Percentiles rank a stretch among this genome's conserved stretches.
These are phyloP conservation scores for Colletotrichum sp. DNA, from an alignment of 2,329 filamentous ascomycete genomes.

Conservation along the genomic window DNA sequence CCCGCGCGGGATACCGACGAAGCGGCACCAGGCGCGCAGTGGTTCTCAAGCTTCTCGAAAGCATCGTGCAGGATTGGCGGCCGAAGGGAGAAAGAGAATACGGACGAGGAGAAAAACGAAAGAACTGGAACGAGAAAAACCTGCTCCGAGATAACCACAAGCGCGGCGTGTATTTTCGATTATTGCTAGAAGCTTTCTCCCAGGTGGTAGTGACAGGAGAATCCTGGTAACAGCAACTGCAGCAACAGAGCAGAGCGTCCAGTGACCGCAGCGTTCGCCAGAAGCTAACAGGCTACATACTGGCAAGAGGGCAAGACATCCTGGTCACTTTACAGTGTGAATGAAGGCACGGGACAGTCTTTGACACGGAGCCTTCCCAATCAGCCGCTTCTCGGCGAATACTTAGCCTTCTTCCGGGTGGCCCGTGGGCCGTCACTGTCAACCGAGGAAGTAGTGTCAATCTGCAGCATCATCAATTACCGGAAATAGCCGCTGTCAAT, in stretches of 20 bases:
- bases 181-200: neutral
- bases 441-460: neutral
- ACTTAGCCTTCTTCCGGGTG: neutral
- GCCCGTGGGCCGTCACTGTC: neutral
- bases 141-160: neutral
- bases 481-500: neutral
- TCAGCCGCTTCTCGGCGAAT: neutral
- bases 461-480: neutral
- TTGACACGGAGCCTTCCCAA: neutral
- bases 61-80: slow-evolving; percentile 35
- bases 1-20: slow-evolving; percentile 40
- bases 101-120: neutral
- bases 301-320: neutral
- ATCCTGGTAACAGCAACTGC: neutral
- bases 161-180: neutral
- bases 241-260: neutral
- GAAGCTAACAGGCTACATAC: neutral
- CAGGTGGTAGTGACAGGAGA: neutral
- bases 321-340: neutral
- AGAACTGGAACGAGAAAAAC: neutral
- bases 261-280: neutral
- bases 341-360: neutral
- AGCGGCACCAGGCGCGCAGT: slow-evolving; percentile 50
- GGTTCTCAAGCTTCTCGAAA: slow-evolving; percentile 48
- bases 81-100: neutral